Evolutionary conservation across 352 stramenopile genomes (phyloP), one percentile per base, ranked within the genome.

Genomic region (Pythium volutum): DNA sequence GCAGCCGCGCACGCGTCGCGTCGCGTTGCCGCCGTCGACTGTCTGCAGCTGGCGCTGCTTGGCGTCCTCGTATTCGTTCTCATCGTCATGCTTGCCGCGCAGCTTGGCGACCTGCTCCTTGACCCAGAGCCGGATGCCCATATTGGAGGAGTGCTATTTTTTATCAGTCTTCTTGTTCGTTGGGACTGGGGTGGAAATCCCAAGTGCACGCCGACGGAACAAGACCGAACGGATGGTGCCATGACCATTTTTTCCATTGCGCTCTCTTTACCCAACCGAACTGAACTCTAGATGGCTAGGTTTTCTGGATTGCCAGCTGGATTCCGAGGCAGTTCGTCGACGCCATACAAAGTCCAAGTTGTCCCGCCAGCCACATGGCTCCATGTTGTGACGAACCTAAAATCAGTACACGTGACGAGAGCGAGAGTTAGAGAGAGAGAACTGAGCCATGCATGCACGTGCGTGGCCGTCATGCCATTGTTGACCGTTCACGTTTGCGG

Each of bases 21-120:
- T n/a, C 0, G 16, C 56, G 16, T 58, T 18, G 50, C 51, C 36
- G 43, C 36, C 53, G 12, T 69, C 62, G 14, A 69, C 27, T 15
- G 36, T 25, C 43, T 69, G 62, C 25, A 62, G 41, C 55, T 62
- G 57, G 14, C 41, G 48, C 18, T 59, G 36, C 39, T 59, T 59
- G 52, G 23, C 27, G 57, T 58, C 39, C 25, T 62, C 31, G 22
- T 62, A 20, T 15, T 46, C 22, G 39, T 42, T 18, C 49, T 59
- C 38, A 16, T 64, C 42, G 31, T 63, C 38, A 16, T 62, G 23
- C 42, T 64, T 69, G 54, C 62, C 27, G 23, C 62, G 62, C 47
- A 69, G 54, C 62, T 69, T 69, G 55, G 62, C 62, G 54, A 69
- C 47, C 48, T 63, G 27, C 49, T 62, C 62, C 55, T 69, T 69